These are phyloP conservation scores for Talaromyces stipitatus DNA, from an alignment of 495 filamentous ascomycete genomes.

Conservation along the genomic window DNA sequence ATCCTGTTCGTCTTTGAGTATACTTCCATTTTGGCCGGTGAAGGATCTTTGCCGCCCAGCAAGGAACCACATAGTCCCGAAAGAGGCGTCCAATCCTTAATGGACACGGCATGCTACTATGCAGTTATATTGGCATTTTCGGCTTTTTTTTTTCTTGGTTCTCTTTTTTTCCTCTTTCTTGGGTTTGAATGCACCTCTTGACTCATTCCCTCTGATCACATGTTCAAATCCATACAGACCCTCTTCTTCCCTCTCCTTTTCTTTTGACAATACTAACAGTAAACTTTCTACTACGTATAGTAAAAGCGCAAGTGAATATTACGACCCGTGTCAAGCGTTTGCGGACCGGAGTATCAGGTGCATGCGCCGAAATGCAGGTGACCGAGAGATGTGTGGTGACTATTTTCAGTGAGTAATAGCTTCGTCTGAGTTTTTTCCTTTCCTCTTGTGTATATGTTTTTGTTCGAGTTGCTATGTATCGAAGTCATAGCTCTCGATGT, in stretches of 20 bases:
- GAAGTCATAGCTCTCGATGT: neutral
- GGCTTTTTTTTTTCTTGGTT: neutral
- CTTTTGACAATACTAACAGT: neutral
- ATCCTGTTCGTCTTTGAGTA: neutral
- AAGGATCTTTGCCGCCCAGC: neutral
- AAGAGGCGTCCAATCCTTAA: conserved; percentile 2
- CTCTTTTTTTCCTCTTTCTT: neutral
- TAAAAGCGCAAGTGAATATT: conserved; percentile 77
- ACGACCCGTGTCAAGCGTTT: conserved; percentile 93
- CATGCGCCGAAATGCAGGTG: conserved; percentile 76
- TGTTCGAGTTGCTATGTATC: neutral
- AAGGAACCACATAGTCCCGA: neutral
- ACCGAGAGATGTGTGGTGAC: conserved; percentile 80
- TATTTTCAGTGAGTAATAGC: conserved; percentile 73
- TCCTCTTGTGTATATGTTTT: neutral
- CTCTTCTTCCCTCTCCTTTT: neutral
- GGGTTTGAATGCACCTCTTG: neutral
- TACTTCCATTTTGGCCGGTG: neutral
- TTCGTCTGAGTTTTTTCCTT: neutral
- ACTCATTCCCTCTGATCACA: neutral
- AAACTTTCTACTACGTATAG: conserved; percentile 35
- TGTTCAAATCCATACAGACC: neutral
- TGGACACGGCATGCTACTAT: neutral
- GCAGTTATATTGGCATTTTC: neutral
- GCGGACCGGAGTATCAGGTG: conserved; percentile 79